Base-by-base conservation (phyloP, 2,329 filamentous ascomycete genomes). In the Emydomyces testavorans region DNA sequence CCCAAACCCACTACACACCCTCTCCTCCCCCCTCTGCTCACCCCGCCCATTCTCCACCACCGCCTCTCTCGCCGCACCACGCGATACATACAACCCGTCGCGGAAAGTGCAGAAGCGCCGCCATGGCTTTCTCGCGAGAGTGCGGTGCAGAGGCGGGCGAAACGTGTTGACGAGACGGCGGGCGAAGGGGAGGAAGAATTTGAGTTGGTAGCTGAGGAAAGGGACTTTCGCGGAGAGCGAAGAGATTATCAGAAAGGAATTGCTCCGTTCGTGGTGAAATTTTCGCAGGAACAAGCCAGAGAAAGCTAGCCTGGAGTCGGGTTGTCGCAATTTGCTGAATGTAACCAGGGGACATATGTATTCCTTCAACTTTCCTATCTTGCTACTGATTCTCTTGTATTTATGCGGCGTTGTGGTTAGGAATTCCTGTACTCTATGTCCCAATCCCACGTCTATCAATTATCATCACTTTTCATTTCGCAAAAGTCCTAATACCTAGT, bases 41-140 rank as follows among this genome's bases (percentile, higher is more conserved):
- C 52, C 56, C 40, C 65, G 67, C 21, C 54, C 60, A 0, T 71
- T 73, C 60, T 72, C 70, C 3, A 62, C 68, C 13, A 66, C 68
- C 45, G 62, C 69, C 5, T 59, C 62, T 2, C 62, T 72, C 4
- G 64, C 60, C 38, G 68, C 59, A 21, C 65, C 64, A 42, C 69
- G 78, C 53, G 64, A 73, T 49, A 81, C 78, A 35, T 80, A 71
- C 57, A 75, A 76, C 48, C 77, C 77, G 7, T 78, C 73, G 43
- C 74, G 79, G 53, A 59, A 72, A 37, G 74, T 79, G 35, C 69
- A 79, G 60, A 82, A 81, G 65, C 68, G 78, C 53, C 69, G 78
- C 56, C 75, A 78, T 63, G 78, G 78, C 2, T 81, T 79, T 57
- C 58, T 81, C 51, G 65, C 71, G 7, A 62, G 78, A 56, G 53